Conservation (phyloP, 176 grass and related monocot species). For the Bothriochloa decipiens region DNA sequence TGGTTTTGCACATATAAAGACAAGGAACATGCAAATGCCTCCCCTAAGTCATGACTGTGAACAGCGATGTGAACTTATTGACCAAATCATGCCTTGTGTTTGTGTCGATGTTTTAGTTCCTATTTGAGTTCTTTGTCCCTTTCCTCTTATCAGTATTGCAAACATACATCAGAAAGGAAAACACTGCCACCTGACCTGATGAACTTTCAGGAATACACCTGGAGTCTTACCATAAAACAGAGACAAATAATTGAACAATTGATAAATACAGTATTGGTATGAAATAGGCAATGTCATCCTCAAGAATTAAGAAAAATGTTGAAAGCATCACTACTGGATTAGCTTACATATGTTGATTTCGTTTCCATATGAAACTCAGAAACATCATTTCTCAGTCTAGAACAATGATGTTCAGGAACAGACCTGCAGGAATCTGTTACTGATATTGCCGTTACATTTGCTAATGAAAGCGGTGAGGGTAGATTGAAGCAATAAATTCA, state of each 20-base stretch:
- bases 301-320: not conserved
- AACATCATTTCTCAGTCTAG: not conserved
- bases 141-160: conserved; percentile 23
- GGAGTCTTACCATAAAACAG: conserved; percentile 12
- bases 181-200: not conserved
- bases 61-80: conserved; percentile 11
- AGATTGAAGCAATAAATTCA: conserved; percentile 45
- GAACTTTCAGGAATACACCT: conserved; percentile 18
- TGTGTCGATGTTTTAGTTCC: conserved; percentile 7
- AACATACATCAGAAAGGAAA: conserved; percentile 26
- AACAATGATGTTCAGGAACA: not conserved
- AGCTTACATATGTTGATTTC: not conserved
- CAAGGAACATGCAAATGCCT: conserved; percentile 14
- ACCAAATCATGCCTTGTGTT: conserved; percentile 15
- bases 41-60: not conserved
- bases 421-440: not conserved
- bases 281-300: not conserved
- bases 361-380: not conserved
- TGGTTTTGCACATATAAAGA: conserved; percentile 16
- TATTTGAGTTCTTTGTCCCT: not conserved
- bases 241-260: not conserved
- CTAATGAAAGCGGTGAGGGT: not conserved
- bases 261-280: not conserved
- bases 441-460: not conserved
- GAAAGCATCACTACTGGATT: not conserved